Percentiles rank a stretch among this genome's conserved stretches.
phyloP scores from a whole-genome alignment of 2,329 filamentous ascomycete species.

The Beauveria sp. region DNA sequence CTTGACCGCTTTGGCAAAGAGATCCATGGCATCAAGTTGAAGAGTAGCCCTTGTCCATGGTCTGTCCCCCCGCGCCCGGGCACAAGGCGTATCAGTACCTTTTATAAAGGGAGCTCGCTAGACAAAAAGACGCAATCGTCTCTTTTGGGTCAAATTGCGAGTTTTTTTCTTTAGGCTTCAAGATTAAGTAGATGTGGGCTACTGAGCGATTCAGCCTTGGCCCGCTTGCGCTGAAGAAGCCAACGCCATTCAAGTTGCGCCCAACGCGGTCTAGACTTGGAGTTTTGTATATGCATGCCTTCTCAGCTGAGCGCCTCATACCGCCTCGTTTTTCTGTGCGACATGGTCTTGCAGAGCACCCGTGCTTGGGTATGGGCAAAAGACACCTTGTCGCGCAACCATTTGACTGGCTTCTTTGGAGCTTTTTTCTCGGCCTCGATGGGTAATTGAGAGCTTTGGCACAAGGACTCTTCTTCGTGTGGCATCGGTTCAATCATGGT shows the following conservation, averaged over 20 bases:
- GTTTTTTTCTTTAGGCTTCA: background rate
- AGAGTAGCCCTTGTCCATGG: too few species aligned
- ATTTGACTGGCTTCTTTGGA: background rate
- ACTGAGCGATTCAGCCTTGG: background rate
- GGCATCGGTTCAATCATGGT: too few species aligned
- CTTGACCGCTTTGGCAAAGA: conserved; percentile 13
- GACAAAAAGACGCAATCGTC: background rate
- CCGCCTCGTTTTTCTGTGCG: background rate
- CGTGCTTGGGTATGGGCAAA: background rate
- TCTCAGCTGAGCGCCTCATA: conserved; percentile 5
- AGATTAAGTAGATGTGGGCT: background rate
- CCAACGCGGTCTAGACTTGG: background rate
- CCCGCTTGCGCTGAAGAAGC: conserved; percentile 3
- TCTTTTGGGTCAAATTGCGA: background rate
- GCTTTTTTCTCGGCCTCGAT: too few species aligned
- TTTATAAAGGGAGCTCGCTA: background rate
- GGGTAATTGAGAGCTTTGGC: too few species aligned
- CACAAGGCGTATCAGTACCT: background rate
- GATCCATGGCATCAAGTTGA: conserved; percentile 10
- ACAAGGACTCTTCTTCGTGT: too few species aligned
- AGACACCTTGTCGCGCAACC: background rate
- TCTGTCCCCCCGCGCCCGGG: background rate
- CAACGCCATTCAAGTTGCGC: background rate
- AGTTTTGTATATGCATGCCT: background rate
- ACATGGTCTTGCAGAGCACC: background rate